Conservation (phyloP, 1,139 yeast species). For the Candida tropicalis region DNA sequence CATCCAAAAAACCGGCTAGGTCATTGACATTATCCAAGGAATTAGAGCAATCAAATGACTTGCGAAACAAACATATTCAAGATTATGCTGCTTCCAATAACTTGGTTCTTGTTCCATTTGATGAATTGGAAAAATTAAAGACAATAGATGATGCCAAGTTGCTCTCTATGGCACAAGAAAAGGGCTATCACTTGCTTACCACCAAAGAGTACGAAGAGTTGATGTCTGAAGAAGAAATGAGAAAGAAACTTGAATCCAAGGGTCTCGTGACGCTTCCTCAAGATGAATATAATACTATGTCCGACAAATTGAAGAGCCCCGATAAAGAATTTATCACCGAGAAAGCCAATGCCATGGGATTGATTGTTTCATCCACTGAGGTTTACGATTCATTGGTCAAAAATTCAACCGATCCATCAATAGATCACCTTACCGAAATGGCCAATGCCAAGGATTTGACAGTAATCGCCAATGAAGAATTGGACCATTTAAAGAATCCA, state of each 20-base stretch:
- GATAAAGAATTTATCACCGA: constrained; percentile 28
- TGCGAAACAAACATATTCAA: constrained; percentile 35
- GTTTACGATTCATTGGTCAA: constrained; percentile 33
- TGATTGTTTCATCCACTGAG: constrained; percentile 31
- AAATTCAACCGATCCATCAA: constrained; percentile 23
- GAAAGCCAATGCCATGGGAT: constrained; percentile 37
- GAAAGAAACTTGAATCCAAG: constrained; percentile 27
- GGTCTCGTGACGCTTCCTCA: constrained; percentile 40
- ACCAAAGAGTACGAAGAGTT: constrained; percentile 30
- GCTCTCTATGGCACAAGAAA: constrained; percentile 23
- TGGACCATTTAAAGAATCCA: constrained; percentile 14
- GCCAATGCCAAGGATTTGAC: constrained; percentile 21
- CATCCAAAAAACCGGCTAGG: constrained; percentile 15
- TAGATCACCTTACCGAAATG: constrained; percentile 30
- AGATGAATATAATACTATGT: constrained; percentile 23
- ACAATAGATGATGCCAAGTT: constrained; percentile 25
- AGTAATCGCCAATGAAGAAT: constrained; percentile 15
- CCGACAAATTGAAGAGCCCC: constrained; percentile 24
- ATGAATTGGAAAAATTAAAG: constrained; percentile 43
- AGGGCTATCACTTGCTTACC: constrained; percentile 32
- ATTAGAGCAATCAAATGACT: constrained; percentile 12
- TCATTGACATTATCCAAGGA: constrained; percentile 26
- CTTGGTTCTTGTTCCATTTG: constrained; percentile 50
- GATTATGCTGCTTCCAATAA: constrained; percentile 50
- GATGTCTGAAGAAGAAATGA: constrained; percentile 38